Conservation (phyloP, 768 basidiomycete species). For the Stropharia rugosoannulata region DNA sequence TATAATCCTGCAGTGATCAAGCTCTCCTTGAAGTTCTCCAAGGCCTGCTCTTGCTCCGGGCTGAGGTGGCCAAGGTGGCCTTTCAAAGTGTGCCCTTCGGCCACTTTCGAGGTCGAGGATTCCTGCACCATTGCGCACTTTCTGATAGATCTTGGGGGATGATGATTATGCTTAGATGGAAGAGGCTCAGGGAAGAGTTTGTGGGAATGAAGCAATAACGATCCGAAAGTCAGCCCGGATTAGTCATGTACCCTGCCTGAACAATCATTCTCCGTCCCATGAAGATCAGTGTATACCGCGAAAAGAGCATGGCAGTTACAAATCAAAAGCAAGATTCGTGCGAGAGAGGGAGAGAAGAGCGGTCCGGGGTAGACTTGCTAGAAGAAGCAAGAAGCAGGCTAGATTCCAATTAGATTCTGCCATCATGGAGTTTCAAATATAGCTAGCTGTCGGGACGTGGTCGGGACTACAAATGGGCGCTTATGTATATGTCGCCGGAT, state of each 20-base stretch:
- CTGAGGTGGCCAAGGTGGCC: constrained; percentile 59
- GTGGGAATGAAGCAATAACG: background rate
- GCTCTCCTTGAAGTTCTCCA: constrained; percentile 53
- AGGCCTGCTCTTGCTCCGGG: constrained; percentile 42
- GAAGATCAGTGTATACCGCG: no score
- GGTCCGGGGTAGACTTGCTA: no score
- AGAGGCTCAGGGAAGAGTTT: background rate
- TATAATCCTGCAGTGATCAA: constrained; percentile 56
- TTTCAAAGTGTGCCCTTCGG: constrained; percentile 22
- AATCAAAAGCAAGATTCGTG: no score
- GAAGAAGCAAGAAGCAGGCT: no score
- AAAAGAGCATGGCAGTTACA: no score
- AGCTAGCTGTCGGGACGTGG: no score
- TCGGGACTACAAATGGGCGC: no score
- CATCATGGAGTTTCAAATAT: no score
- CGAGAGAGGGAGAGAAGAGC: no score
- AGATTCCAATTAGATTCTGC: no score
- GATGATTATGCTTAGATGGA: background rate
- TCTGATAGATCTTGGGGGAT: background rate
- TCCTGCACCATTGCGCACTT: background rate
- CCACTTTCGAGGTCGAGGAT: background rate
- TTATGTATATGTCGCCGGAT: no score
- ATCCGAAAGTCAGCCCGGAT: background rate
- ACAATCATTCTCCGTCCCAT: no score
- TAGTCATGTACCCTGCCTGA: background rate